Evolutionary conservation across 495 filamentous ascomycete genomes (phyloP).

Genomic region (Saxophila tyrrhenica): DNA sequence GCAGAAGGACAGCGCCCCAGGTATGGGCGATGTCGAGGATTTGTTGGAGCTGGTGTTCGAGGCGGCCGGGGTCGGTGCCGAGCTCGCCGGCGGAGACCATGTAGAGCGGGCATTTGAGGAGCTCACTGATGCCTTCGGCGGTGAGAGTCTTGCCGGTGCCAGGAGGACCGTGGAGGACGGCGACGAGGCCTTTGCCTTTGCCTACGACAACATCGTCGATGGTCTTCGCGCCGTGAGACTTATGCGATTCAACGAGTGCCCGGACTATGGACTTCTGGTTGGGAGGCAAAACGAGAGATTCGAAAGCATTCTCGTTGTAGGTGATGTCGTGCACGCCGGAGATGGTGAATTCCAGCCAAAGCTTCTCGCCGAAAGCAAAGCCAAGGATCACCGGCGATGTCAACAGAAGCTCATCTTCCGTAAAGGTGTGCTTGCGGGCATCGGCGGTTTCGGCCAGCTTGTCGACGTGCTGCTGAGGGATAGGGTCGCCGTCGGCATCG

Average conservation of each 20-base stretch:
- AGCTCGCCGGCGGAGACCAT: conserved; percentile 75
- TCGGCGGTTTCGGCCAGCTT: conserved; percentile 34
- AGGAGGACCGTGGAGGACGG: conserved; percentile 62
- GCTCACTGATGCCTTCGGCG: conserved; percentile 75
- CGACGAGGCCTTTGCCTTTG: conserved; percentile 64
- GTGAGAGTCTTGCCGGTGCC: conserved; percentile 82
- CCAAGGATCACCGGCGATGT: conserved; percentile 88
- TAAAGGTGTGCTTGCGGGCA: conserved; percentile 43
- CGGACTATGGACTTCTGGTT: conserved; percentile 73
- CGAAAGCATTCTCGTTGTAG: conserved; percentile 75
- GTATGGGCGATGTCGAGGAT: conserved; percentile 80
- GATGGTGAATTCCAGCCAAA: conserved; percentile 85
- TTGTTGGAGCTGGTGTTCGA: conserved; percentile 71
- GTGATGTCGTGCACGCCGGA: conserved; percentile 70
- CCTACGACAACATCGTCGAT: conserved; percentile 77
- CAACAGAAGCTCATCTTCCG: conserved; percentile 75
- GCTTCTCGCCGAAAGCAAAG: conserved; percentile 82
- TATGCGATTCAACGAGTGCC: conserved; percentile 70
- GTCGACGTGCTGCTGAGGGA: conserved; percentile 55
- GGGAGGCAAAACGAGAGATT: conserved; percentile 60
- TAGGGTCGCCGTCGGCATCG: conserved; percentile 50
- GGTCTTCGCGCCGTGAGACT: conserved; percentile 67
- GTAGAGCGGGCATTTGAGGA: conserved; percentile 72
- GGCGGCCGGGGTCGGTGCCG: conserved; percentile 63
- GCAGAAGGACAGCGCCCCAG: conserved; percentile 57